phyloP scores from a whole-genome alignment of 345 rosid genomes.

The Eucalyptus pauciflora region DNA sequence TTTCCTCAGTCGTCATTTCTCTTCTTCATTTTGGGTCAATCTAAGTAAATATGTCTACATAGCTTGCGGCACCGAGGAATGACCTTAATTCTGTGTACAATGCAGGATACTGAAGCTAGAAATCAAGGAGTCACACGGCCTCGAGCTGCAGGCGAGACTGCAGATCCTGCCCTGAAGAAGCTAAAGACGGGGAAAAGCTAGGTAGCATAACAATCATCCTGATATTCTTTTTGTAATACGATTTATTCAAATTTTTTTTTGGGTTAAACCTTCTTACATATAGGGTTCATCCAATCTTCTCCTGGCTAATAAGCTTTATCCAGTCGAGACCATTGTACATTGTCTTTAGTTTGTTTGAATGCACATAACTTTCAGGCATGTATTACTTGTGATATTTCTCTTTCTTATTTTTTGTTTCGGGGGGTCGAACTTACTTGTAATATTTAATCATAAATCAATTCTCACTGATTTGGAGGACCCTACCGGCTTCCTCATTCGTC shows the following conservation, averaged over 20 bases:
- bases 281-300: background rate
- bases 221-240: slow-evolving; percentile 7
- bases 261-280: background rate
- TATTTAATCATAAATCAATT: background rate
- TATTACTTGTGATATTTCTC: background rate
- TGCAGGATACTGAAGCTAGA: slow-evolving; percentile 14
- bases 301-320: slow-evolving; percentile 13
- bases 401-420: background rate
- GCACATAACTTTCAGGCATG: slow-evolving; percentile 9
- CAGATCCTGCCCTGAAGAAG: slow-evolving; percentile 36
- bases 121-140: slow-evolving; percentile 15
- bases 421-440: background rate
- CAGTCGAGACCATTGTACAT: slow-evolving; percentile 30
- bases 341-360: slow-evolving; percentile 4
- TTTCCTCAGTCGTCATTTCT: background rate
- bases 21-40: background rate
- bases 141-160: slow-evolving; percentile 12
- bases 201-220: background rate
- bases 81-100: background rate
- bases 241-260: background rate
- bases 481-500: background rate
- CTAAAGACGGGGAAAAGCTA: slow-evolving; percentile 27
- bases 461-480: background rate
- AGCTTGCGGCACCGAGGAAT: too few species aligned
- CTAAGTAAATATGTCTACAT: background rate